Percentiles rank a stretch among this genome's conserved stretches.
Evolutionary conservation across 495 filamentous ascomycete species (phyloP).

Genomic region (Trichoderma virens): DNA sequence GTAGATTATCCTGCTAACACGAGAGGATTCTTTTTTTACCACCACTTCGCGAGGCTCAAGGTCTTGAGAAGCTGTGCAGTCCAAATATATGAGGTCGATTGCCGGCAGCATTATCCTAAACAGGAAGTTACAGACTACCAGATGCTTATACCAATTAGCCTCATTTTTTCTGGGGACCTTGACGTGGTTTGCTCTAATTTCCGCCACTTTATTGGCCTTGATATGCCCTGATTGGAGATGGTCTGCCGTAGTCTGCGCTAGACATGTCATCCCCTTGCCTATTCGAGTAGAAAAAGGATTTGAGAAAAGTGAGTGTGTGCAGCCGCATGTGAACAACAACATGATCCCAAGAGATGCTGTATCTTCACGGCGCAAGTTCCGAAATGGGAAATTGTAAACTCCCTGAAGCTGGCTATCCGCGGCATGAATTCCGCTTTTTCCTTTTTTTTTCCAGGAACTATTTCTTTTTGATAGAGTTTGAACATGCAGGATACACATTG

Average conservation of each 20-base stretch:
- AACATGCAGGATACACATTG: no score
- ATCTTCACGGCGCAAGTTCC: no score
- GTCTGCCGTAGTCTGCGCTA: not conserved
- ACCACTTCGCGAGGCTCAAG: not conserved
- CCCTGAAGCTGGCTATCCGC: no score
- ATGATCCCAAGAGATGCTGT: no score
- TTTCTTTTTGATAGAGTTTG: no score
- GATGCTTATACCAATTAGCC: not conserved
- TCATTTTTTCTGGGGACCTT: not conserved
- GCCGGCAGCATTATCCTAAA: not conserved
- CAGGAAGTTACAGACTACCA: not conserved
- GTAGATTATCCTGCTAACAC: no score
- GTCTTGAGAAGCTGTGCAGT: not conserved
- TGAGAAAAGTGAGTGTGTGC: not conserved
- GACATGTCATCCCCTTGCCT: not conserved
- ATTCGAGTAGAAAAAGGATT: not conserved
- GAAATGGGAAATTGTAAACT: no score
- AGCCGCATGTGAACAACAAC: no score
- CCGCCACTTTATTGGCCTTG: no score
- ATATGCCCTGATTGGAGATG: not conserved
- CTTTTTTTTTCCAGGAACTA: no score
- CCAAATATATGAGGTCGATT: not conserved
- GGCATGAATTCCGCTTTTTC: no score
- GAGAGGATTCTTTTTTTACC: no score
- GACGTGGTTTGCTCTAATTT: not conserved